Evolutionary conservation across 345 rosid species (phyloP).

Genomic region (Capsella bursapastoris): DNA sequence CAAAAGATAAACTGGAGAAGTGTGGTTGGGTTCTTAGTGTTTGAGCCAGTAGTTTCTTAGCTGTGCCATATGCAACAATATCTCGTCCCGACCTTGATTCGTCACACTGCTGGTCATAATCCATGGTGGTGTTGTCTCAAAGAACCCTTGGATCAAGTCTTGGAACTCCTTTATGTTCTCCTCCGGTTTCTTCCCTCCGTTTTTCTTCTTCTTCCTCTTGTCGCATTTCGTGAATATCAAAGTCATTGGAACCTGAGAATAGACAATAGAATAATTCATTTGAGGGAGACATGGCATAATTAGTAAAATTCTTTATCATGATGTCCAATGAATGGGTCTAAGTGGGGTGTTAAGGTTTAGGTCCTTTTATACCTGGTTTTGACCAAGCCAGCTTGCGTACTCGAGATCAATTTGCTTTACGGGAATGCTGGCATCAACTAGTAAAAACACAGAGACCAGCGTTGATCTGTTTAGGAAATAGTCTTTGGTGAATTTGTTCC

Average conservation of each 20-base stretch:
- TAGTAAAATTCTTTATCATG: not conserved
- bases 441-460: conserved; percentile 85
- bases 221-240: conserved; percentile 93
- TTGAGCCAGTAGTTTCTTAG: conserved; percentile 93
- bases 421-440: conserved; percentile 94
- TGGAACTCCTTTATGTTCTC: conserved; percentile 80
- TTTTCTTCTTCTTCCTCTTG: conserved; percentile 92
- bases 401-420: conserved; percentile 87
- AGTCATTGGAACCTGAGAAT: conserved; percentile 86
- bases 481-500: conserved; percentile 84
- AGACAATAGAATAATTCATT: not conserved
- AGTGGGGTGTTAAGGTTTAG: not conserved
- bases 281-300: conserved; percentile 1
- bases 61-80: conserved; percentile 94
- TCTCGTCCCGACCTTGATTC: conserved; percentile 97
- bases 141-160: conserved; percentile 77
- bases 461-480: conserved; percentile 87
- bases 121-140: conserved; percentile 91
- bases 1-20: conserved; percentile 9
- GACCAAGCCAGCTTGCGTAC: conserved; percentile 96
- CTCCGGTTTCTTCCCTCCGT: conserved; percentile 87
- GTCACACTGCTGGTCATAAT: conserved; percentile 98
- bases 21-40: conserved; percentile 49
- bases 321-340: conserved; percentile 10
- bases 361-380: conserved; percentile 73